These are phyloP conservation scores for Cyclocybe cylindracea DNA, from an alignment of 768 basidiomycete species.

Conservation along the genomic window DNA sequence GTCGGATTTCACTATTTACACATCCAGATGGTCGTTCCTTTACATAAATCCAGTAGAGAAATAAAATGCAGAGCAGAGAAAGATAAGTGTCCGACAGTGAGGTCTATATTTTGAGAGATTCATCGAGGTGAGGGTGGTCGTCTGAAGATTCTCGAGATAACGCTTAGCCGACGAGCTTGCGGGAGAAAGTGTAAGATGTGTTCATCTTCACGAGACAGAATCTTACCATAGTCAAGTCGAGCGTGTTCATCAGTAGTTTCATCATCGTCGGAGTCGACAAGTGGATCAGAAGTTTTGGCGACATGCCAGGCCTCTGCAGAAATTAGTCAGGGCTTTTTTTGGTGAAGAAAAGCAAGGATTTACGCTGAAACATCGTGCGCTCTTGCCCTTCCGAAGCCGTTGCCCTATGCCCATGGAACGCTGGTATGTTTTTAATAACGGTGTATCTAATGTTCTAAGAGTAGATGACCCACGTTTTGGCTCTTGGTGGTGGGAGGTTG, in stretches of 20 bases:
- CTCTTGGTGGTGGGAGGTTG: slow-evolving; percentile 22
- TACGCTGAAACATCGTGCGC: slow-evolving; percentile 52
- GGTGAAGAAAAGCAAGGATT: slow-evolving; percentile 12
- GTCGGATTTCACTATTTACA: slow-evolving; percentile 15
- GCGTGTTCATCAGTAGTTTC: slow-evolving; percentile 65
- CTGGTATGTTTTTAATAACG: slow-evolving; percentile 1
- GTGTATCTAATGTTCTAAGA: background rate
- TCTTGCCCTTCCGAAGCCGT: slow-evolving; percentile 17
- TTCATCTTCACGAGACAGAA: background rate
- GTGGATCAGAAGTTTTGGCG: slow-evolving; percentile 60
- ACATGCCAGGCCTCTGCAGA: slow-evolving; percentile 73
- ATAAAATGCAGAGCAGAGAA: background rate
- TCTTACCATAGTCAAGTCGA: slow-evolving; percentile 66
- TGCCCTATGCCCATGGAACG: slow-evolving; percentile 3
- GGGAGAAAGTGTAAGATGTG: slow-evolving; percentile 2
- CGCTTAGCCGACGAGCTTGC: slow-evolving; percentile 51
- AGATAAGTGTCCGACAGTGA: background rate
- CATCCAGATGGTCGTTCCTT: slow-evolving; percentile 1
- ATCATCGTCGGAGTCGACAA: slow-evolving; percentile 68
- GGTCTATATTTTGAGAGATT: slow-evolving; percentile 6
- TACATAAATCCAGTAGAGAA: slow-evolving; percentile 4
- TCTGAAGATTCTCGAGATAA: slow-evolving; percentile 54
- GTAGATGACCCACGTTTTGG: slow-evolving; percentile 18
- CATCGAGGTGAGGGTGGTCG: slow-evolving; percentile 44
- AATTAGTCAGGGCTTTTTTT: slow-evolving; percentile 8